Evolutionary conservation across 106 monocot genomes (phyloP), one percentile per base, ranked within the genome.

Genomic region (Alisma plantagoaquatica): DNA sequence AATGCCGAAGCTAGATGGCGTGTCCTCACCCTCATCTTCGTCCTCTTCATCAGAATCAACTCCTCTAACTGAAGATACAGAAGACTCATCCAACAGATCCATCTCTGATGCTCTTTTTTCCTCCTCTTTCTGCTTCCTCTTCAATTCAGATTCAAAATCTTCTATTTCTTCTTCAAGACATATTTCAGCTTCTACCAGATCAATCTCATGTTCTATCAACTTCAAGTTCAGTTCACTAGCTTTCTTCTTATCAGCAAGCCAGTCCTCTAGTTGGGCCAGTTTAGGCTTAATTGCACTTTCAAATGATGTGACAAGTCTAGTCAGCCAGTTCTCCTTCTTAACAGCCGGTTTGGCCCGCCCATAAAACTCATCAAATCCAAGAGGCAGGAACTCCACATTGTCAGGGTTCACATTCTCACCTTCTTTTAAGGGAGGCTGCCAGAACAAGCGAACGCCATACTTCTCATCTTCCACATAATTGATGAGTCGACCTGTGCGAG

Each of bases 401-500:
- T 75, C 74, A 49, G 77, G 78, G 62, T 88, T 76, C 4, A 88
- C 62, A 26, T 79, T 76, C 54, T 82, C 88, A 0, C 73, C 88
- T 19, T 88, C 76, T 73, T 79, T 44, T 29, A 82, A 29, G 35
- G 56, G 47, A 31, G 82, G 88, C 67, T 88, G 88, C 88, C 88
- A 88, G 53, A 82, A 88, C 33, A 88, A 68, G 9, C 82, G 82
- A 60, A 88, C 45, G 6, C 88, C 88, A 44, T 88, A 47, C 35
- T 82, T 45, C 23, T 88, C 82, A 53, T 88, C 88, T 29, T 88
- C 82, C 27, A 82, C 73, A 67, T 69, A 83, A 69, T 88, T 88
- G 35, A 88, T 88, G 48, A 88, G 63, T 29, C 82, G 61, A 53
- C 88, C 88, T 10, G 70, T 82, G 11, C 59, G 78, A 43, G 82